Base-by-base conservation (phyloP, 1,139 yeast species). In the Kodamaea arcana region DNA sequence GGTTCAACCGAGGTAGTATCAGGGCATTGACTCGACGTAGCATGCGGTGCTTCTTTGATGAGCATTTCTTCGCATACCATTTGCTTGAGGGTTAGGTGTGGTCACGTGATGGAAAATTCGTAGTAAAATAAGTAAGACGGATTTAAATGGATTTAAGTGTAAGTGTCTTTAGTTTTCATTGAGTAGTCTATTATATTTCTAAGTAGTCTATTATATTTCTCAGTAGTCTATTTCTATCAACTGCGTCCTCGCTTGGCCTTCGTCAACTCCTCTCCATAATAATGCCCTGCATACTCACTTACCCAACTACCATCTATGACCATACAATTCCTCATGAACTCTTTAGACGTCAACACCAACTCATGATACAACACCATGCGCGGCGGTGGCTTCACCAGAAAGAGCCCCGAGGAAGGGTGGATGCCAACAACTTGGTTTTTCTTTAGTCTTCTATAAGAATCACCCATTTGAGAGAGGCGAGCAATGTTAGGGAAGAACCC, bases 401-500 rank as follows among this genome's bases (percentile, higher is more conserved):
- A 72, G 29, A 87, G 45, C 1, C 75, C 72, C 2, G 92, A 81
- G 0, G 95, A 83, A 0, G 98, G 98, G 51, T 92, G 98, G 7
- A 92, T 72, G 51, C 66, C 73, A 1, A 88, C 87, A 2, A 80
- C 69, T 47, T 80, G 86, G 41, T 75, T 75, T 36, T 74, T 72
- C 46, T 80, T 77, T 24, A 83, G 54, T 1, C 84, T 72, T 32
- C 72, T 62, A 52, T 82, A 86, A 24, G 79, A 73, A 43, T 84
- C 90, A 0, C 97, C 96, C 51, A 75, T 71, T 34, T 75, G 72
- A 16, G 82, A 74, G 24, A 90, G 62, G 33, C 81, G 67, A 0
- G 94, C 95, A 1, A 85, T 63, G 45, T 92, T 82, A 28, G 86
- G 75, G 51, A 92, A 90, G 51, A 83, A 92, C 1, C 98, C 98